phyloP scores from a whole-genome alignment of 164 flowering plant genomes.

The Piper betle region DNA sequence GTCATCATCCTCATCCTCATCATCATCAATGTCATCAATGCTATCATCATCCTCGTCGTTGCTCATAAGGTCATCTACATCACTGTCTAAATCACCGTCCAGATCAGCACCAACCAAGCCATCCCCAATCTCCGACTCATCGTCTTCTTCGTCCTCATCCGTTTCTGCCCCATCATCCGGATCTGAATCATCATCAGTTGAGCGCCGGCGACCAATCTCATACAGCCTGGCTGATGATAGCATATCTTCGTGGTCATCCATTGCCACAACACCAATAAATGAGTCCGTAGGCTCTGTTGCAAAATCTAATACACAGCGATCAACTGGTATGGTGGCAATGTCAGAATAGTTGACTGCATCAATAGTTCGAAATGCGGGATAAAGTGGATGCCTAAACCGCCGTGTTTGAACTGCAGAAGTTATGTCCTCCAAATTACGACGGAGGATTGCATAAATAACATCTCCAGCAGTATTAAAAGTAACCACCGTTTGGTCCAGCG shows the following conservation, averaged over 20 bases:
- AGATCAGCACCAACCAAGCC: constrained; percentile 35
- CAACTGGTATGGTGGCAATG: constrained; percentile 82
- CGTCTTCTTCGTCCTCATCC: constrained; percentile 70
- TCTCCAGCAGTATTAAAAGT: constrained; percentile 78
- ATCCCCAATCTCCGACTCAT: constrained; percentile 46
- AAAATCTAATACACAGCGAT: constrained; percentile 85
- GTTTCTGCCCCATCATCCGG: constrained; percentile 88
- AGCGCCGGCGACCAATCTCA: constrained; percentile 77
- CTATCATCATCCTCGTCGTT: constrained; percentile 16
- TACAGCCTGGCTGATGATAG: constrained; percentile 72
- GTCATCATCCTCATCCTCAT: constrained; percentile 18
- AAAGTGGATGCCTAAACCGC: constrained; percentile 71
- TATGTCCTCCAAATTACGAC: constrained; percentile 83
- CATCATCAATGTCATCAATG: constrained; percentile 35
- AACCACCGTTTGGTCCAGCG: constrained; percentile 77
- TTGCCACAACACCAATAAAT: constrained; percentile 68
- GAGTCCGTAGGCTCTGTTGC: constrained; percentile 87
- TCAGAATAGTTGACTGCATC: constrained; percentile 89
- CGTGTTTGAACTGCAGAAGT: constrained; percentile 66
- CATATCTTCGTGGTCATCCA: constrained; percentile 93
- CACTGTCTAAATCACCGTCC: constrained; percentile 49
- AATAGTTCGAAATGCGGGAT: constrained; percentile 74
- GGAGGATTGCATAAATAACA: constrained; percentile 70
- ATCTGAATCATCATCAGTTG: constrained; percentile 92
- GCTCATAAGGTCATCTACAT: constrained; percentile 17